phyloP scores from a whole-genome alignment of 1,284 basidiomycete genomes.

The Pseudozyma flocculosa region DNA sequence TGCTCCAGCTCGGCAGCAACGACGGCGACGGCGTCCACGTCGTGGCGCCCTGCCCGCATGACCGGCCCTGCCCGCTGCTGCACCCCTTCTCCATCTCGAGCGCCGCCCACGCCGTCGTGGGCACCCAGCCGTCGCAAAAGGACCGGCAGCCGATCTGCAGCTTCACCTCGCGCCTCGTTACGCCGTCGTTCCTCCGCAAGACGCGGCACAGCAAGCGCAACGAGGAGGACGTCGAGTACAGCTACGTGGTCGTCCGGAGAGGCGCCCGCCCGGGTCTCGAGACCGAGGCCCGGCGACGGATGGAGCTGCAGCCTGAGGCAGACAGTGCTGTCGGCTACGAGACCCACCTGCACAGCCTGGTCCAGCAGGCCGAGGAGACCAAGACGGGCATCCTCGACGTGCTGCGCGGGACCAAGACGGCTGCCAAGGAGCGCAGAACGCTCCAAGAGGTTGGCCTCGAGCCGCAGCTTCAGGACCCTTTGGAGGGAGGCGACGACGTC shows the following conservation, averaged over 20 bases:
- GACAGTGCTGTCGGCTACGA: not conserved
- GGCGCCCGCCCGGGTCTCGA: constrained; percentile 67
- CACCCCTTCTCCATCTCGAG: constrained; percentile 30
- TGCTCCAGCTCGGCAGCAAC: constrained; percentile 66
- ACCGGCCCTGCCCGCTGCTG: constrained; percentile 75
- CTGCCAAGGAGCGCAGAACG: constrained; percentile 6
- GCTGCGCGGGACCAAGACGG: constrained; percentile 22
- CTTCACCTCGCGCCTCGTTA: constrained; percentile 82
- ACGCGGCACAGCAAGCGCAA: constrained; percentile 82
- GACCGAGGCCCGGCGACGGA: constrained; percentile 10
- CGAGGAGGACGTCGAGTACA: constrained; percentile 83
- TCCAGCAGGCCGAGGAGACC: constrained; percentile 13
- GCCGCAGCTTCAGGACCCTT: not conserved
- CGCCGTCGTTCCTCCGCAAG: constrained; percentile 77
- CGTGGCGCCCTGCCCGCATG: constrained; percentile 82
- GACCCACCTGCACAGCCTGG: constrained; percentile 5
- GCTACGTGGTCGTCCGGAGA: constrained; percentile 84
- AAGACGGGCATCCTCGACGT: constrained; percentile 43
- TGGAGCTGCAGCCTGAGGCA: not conserved
- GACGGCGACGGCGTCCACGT: constrained; percentile 64
- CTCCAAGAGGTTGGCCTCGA: constrained; percentile 16
- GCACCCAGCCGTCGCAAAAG: constrained; percentile 48
- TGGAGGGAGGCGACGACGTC: constrained; percentile 4
- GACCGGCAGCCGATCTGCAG: constrained; percentile 68
- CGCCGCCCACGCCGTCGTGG: constrained; percentile 10